Evolutionary conservation across 768 basidiomycete genomes (phyloP).

Genomic region (Suillus discolor): DNA sequence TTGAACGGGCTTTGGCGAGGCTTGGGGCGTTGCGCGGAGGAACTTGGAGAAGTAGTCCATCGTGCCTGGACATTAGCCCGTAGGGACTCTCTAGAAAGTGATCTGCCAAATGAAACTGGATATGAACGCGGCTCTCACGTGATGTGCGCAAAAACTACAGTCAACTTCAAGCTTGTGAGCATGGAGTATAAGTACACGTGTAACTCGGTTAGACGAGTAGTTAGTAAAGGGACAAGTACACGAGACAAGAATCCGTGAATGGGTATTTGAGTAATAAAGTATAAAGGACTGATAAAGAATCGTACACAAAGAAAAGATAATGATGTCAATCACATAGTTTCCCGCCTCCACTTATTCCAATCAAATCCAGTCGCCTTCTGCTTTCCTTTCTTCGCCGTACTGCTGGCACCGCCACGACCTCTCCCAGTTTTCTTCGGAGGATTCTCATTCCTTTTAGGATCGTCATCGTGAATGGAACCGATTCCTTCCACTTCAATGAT

Average conservation of each 20-base stretch:
- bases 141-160: neutral
- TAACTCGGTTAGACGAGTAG: neutral
- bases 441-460: neutral
- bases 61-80: constrained; percentile 6
- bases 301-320: neutral
- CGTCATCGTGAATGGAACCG: neutral
- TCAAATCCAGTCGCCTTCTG: constrained; percentile 1
- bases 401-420: neutral
- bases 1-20: constrained; percentile 48
- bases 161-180: neutral
- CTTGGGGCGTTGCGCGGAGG: constrained; percentile 48
- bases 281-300: neutral
- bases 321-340: neutral
- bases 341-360: constrained; percentile 6
- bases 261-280: neutral
- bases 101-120: neutral
- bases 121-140: constrained; percentile 5
- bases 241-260: neutral
- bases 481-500: neutral
- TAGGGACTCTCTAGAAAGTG: neutral
- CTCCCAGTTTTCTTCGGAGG: neutral
- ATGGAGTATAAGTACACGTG: neutral
- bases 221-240: neutral
- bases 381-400: neutral
- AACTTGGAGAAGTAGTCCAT: constrained; percentile 93